Conservation (phyloP, 2,329 filamentous ascomycete species). For the Aspergillus bombycis region DNA sequence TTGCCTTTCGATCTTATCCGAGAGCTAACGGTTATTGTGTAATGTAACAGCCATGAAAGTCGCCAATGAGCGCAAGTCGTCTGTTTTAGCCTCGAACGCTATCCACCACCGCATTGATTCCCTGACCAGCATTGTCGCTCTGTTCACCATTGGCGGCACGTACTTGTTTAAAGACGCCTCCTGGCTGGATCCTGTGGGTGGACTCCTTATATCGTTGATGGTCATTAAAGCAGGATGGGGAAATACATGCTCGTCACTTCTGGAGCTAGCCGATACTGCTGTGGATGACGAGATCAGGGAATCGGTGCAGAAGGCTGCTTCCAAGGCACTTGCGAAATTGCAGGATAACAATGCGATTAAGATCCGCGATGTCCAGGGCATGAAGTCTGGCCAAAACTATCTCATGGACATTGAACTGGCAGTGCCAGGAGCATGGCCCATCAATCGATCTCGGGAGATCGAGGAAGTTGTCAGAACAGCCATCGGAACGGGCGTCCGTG, state of each 20-base stretch:
- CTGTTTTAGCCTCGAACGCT: conserved; percentile 92
- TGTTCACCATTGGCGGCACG: conserved; percentile 84
- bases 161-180: conserved; percentile 82
- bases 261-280: conserved; percentile 87
- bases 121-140: conserved; percentile 88
- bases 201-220: conserved; percentile 88
- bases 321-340: conserved; percentile 61
- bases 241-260: conserved; percentile 79
- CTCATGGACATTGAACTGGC: conserved; percentile 86
- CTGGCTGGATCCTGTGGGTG: conserved; percentile 94
- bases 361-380: conserved; percentile 77
- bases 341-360: conserved; percentile 63
- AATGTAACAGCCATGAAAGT: conserved; percentile 80
- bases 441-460: conserved; percentile 68
- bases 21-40: conserved; percentile 3
- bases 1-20: not conserved
- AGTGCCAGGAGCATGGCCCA: conserved; percentile 74
- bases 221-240: conserved; percentile 87
- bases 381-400: conserved; percentile 97
- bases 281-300: conserved; percentile 82
- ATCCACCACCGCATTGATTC: conserved; percentile 96
- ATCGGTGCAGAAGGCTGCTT: conserved; percentile 68
- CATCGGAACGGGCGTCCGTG: conserved; percentile 76
- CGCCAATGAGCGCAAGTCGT: conserved; percentile 89
- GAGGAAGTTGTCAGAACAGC: conserved; percentile 74